Conservation (phyloP, 1,284 basidiomycete genomes). For the Salmacisia buchloeana region DNA sequence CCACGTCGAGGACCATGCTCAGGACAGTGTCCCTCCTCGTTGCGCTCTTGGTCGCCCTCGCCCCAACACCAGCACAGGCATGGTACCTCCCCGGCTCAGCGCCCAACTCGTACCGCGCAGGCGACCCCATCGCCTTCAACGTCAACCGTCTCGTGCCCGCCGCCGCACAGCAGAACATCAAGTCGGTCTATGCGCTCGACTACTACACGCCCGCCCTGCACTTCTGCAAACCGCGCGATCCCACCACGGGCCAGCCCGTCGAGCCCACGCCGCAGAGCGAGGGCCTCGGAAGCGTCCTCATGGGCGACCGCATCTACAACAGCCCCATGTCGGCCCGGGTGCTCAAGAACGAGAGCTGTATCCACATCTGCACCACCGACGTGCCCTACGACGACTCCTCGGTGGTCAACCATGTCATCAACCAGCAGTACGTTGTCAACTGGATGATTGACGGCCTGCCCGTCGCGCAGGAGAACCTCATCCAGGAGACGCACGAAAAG, state of each 20-base stretch:
- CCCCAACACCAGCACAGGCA: slow-evolving; percentile 15
- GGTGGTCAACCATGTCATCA: slow-evolving; percentile 86
- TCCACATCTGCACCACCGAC: slow-evolving; percentile 64
- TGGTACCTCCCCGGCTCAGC: slow-evolving; percentile 52
- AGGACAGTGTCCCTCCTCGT: slow-evolving; percentile 4
- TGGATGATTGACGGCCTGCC: slow-evolving; percentile 93
- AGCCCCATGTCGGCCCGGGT: slow-evolving; percentile 79
- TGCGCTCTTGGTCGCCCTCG: slow-evolving; percentile 7
- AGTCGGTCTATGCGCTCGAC: slow-evolving; percentile 55
- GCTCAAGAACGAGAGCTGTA: slow-evolving; percentile 68
- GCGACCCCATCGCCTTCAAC: slow-evolving; percentile 49
- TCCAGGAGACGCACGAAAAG: slow-evolving; percentile 65
- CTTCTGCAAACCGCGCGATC: slow-evolving; percentile 73
- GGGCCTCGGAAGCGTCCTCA: slow-evolving; percentile 84
- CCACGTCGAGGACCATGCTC: not conserved
- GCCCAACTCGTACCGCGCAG: slow-evolving; percentile 47
- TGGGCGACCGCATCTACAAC: slow-evolving; percentile 90
- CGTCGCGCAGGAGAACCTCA: slow-evolving; percentile 73
- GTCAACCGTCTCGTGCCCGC: slow-evolving; percentile 50
- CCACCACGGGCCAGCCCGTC: not conserved
- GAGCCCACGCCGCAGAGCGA: slow-evolving; percentile 77
- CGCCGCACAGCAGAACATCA: slow-evolving; percentile 38
- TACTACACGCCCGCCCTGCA: slow-evolving; percentile 79
- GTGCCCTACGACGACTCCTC: slow-evolving; percentile 64
- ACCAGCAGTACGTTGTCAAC: slow-evolving; percentile 87